Base-by-base conservation (phyloP, 768 basidiomycete genomes). In the Gloeophyllum trabeum region DNA sequence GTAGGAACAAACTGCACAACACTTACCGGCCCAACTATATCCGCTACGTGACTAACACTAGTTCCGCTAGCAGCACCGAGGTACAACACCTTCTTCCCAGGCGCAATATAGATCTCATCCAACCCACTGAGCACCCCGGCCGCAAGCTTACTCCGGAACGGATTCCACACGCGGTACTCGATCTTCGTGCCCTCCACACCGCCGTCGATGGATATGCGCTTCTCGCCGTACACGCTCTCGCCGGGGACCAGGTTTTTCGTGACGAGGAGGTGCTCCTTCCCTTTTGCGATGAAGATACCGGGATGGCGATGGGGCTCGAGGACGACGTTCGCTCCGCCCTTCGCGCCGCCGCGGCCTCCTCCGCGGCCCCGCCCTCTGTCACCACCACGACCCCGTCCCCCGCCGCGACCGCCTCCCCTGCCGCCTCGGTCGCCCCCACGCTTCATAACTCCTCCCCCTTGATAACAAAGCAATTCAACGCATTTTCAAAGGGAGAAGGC, bases 151-250 rank as follows among this genome's bases (percentile, higher is more conserved):
- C 76, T 80, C 51, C 96, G 76, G 79, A 99, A 99, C 37, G 96
- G 96, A 68, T 99, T 99, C 96, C 96, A 99, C 23, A 99, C 96
- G 43, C 96, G 75, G 65, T 97, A 99, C 65, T 99, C 96, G 49
- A 79, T 71, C 68, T 99, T 99, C 45, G 82, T 85, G 34, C 74
- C 82, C 35, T 83, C 85, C 16, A 70, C 75, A 35, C 71, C 79
- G 16, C 65, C 67, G 12, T 92, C 89, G 54, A 97, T 76, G 13
- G 82, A 78, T 62, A 97, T 91, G 57, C 94, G 75, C 70, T 99
- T 99, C 64, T 99, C 96, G 46, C 96, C 96, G 60, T 99, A 99
- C 6, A 99, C 94, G 5, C 86, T 85, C 58, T 98, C 96, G 36
- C 96, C 96, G 1, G 96, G 96, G 30, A 88, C 91, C 59, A 99